Conservation (phyloP, 177 flowering plant species). For the Vitis hybrid region DNA sequence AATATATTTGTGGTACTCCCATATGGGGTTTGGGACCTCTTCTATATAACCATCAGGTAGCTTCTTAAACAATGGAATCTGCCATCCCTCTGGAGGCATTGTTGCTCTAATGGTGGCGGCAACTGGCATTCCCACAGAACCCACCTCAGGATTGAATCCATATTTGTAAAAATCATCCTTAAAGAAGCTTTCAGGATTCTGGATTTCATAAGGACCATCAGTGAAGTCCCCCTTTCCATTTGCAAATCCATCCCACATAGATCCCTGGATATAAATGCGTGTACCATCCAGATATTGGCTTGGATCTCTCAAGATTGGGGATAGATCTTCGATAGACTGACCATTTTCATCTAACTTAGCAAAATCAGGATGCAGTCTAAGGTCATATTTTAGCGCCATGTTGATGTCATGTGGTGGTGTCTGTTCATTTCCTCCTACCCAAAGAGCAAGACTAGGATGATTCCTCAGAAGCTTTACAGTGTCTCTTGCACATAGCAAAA, state of each 20-base stretch:
- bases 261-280: conserved; percentile 82
- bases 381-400: conserved; percentile 62
- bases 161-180: conserved; percentile 68
- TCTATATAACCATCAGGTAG: conserved; percentile 53
- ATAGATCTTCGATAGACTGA: conserved; percentile 19
- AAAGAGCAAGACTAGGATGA: conserved; percentile 95
- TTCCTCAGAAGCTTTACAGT: conserved; percentile 93
- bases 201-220: conserved; percentile 97
- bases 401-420: conserved; percentile 87
- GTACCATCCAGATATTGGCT: conserved; percentile 95
- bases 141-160: conserved; percentile 99
- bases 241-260: conserved; percentile 99
- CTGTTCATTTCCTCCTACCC: conserved; percentile 99
- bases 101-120: conserved; percentile 95
- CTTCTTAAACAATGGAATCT: conserved; percentile 74
- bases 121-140: conserved; percentile 94
- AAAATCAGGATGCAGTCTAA: conserved; percentile 78
- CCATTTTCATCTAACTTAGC: conserved; percentile 18
- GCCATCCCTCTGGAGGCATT: conserved; percentile 95
- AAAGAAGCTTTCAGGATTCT: conserved; percentile 87
- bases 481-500: conserved; percentile 88
- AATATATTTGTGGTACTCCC: conserved; percentile 96
- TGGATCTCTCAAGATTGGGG: conserved; percentile 51
- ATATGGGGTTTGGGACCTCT: conserved; percentile 89
- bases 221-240: conserved; percentile 81